Evolutionary conservation across 78 protist genomes (phyloP).

Genomic region (Guillardia theta): DNA sequence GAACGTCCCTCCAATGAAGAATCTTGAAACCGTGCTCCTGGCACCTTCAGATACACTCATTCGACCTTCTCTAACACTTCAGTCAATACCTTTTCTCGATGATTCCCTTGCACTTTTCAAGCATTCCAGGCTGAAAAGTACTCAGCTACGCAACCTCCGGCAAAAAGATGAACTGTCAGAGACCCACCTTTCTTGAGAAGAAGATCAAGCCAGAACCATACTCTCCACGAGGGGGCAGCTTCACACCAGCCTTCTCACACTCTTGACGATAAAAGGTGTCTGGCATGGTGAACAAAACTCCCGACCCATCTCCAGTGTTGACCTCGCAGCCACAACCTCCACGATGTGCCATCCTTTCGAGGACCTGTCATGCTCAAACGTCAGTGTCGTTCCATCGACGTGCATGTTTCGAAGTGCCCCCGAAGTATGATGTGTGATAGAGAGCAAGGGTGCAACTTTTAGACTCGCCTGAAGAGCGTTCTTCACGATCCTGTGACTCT

Average conservation of each 20-base stretch:
- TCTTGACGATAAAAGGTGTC: background rate
- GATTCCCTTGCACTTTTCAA: background rate
- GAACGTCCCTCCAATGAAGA: slow-evolving; percentile 61
- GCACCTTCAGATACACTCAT: no score
- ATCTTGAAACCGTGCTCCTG: background rate
- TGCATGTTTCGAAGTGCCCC: no score
- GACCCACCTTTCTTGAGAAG: background rate
- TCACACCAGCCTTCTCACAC: background rate
- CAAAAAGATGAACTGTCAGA: background rate
- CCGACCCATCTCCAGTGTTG: slow-evolving; percentile 71
- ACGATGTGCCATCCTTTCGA: slow-evolving; percentile 58
- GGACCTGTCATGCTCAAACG: background rate
- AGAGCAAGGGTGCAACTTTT: no score
- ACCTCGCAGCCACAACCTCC: slow-evolving; percentile 66
- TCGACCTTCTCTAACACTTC: no score
- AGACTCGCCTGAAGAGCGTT: slow-evolving; percentile 3
- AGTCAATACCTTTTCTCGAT: background rate
- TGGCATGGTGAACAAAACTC: slow-evolving; percentile 3
- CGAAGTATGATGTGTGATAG: no score
- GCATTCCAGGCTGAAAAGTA: background rate
- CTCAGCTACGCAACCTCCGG: no score
- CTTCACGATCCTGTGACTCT: background rate
- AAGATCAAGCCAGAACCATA: background rate
- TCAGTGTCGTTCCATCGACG: background rate
- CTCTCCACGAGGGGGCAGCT: background rate